Evolutionary conservation across 2,329 filamentous ascomycete species (phyloP).

Genomic region (Elsinoe necatrix): DNA sequence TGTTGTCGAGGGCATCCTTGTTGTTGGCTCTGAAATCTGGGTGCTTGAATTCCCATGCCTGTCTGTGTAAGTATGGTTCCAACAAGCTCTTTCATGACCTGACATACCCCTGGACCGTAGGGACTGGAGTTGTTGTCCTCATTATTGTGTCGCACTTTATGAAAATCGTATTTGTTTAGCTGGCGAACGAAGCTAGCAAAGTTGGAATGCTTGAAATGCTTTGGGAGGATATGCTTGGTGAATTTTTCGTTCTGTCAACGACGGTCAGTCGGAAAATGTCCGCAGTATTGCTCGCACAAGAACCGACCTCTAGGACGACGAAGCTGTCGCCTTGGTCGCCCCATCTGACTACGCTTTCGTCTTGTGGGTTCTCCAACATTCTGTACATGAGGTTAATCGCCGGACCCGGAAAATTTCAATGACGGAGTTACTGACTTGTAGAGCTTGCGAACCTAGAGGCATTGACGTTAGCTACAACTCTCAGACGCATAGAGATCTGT

Average conservation of each 20-base stretch:
- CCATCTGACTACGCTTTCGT: conserved; percentile 90
- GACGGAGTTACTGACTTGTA: conserved; percentile 68
- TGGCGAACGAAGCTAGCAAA: conserved; percentile 95
- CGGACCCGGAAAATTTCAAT: background rate
- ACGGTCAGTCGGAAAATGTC: conserved; percentile 13
- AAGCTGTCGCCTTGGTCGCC: conserved; percentile 92
- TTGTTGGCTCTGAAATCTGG: conserved; percentile 93
- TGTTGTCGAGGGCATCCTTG: conserved; percentile 94
- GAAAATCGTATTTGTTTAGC: conserved; percentile 95
- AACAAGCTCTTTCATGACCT: background rate
- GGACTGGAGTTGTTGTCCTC: conserved; percentile 75
- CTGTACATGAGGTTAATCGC: conserved; percentile 39
- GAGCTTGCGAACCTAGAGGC: conserved; percentile 77
- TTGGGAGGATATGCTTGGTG: conserved; percentile 90
- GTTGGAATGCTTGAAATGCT: conserved; percentile 99
- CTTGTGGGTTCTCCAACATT: conserved; percentile 93
- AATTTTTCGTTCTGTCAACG: conserved; percentile 85
- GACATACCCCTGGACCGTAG: conserved; percentile 66
- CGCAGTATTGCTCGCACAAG: background rate
- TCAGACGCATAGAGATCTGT: background rate
- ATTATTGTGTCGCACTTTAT: conserved; percentile 89
- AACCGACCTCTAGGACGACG: conserved; percentile 81
- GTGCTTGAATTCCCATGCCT: conserved; percentile 96
- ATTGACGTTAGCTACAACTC: background rate
- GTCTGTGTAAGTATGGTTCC: conserved; percentile 35